Evolutionary conservation across 768 basidiomycete genomes (phyloP).

Genomic region (Lyophyllum atratum): DNA sequence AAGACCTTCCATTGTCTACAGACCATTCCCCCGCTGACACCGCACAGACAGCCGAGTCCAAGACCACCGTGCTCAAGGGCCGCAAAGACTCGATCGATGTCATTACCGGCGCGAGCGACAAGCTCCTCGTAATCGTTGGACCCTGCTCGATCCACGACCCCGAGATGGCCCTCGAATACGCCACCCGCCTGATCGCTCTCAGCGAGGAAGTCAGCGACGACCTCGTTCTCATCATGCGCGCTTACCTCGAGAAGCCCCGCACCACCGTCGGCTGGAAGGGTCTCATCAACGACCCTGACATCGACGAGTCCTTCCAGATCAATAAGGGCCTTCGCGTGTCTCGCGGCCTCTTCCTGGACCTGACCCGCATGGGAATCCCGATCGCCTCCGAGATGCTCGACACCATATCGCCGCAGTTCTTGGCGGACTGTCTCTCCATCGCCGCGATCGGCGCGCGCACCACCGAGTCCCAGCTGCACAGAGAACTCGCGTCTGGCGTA

Average conservation of each 20-base stretch:
- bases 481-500: constrained; percentile 81
- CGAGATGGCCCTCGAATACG: constrained; percentile 86
- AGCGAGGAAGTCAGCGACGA: constrained; percentile 82
- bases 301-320: constrained; percentile 92
- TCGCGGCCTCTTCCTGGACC: constrained; percentile 81
- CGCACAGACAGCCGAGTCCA: too few relatives aligned
- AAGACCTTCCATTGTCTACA: too few relatives aligned
- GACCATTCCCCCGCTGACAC: too few relatives aligned
- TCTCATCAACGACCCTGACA: constrained; percentile 94
- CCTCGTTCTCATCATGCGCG: constrained; percentile 93
- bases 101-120: too few relatives aligned
- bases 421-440: constrained; percentile 88
- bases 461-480: constrained; percentile 91
- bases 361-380: constrained; percentile 89
- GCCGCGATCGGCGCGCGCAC: constrained; percentile 95
- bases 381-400: constrained; percentile 94
- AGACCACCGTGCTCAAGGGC: too few relatives aligned
- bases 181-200: constrained; percentile 74
- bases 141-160: constrained; percentile 96
- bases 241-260: constrained; percentile 96
- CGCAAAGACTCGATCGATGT: too few relatives aligned
- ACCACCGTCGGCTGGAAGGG: constrained; percentile 99
- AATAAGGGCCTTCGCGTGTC: constrained; percentile 95
- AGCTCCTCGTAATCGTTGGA: too few relatives aligned
- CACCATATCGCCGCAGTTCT: constrained; percentile 74